These are phyloP conservation scores for Rhodotorula mucilaginosa DNA, from an alignment of 1,284 basidiomycete genomes.

Conservation along the genomic window DNA sequence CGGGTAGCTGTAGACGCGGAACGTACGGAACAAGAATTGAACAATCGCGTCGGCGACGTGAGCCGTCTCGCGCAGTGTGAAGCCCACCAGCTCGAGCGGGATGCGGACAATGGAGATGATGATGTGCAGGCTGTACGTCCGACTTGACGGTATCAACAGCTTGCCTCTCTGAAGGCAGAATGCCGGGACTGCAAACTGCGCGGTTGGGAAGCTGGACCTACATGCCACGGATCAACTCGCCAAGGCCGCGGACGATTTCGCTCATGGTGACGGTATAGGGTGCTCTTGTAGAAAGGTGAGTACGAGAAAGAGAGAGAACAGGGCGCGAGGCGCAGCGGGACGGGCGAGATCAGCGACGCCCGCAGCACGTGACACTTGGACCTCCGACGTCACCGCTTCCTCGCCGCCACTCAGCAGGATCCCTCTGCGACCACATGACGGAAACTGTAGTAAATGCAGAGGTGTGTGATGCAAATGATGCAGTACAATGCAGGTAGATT, in stretches of 20 bases:
- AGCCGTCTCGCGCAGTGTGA: neutral
- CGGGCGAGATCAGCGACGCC: too few relatives aligned
- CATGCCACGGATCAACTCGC: neutral
- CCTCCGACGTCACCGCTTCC: too few relatives aligned
- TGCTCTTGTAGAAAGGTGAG: neutral
- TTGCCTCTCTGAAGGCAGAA: too few relatives aligned
- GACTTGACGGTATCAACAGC: too few relatives aligned
- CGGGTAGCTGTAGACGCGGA: neutral
- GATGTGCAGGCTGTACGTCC: neutral
- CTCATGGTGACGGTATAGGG: neutral
- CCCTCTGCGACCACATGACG: too few relatives aligned
- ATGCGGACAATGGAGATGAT: neutral
- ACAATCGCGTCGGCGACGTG: neutral
- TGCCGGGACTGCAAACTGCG: neutral
- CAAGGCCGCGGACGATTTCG: neutral
- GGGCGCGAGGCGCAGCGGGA: neutral
- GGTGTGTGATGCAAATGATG: too few relatives aligned
- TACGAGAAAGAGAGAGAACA: neutral
- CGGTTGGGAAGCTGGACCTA: neutral
- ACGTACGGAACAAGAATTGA: neutral
- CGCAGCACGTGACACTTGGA: too few relatives aligned
- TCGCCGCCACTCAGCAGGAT: too few relatives aligned
- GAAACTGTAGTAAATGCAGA: too few relatives aligned
- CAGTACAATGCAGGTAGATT: too few relatives aligned
- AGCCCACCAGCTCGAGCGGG: neutral